A percentile compares a stretch with the other conserved stretches of the same genome.
phyloP scores from a whole-genome alignment of 2,329 filamentous ascomycete species.

The Claviceps sp. region DNA sequence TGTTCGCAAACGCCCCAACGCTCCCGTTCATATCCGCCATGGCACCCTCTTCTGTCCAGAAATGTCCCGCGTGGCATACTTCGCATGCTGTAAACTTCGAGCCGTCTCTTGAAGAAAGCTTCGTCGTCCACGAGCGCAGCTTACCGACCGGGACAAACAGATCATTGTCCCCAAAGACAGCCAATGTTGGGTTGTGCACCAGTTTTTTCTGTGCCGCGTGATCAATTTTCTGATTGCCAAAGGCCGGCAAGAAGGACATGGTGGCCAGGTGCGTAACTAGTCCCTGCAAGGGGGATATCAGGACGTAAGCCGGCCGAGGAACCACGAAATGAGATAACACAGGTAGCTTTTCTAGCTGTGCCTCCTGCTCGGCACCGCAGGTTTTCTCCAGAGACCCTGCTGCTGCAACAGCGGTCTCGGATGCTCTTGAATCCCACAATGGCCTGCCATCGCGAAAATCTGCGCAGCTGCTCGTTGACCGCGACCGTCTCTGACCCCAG shows the following conservation, averaged over 20 bases:
- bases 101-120: constrained; percentile 28
- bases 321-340: constrained; percentile 20
- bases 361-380: not conserved
- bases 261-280: constrained; percentile 48
- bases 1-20: constrained; percentile 15
- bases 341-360: constrained; percentile 15
- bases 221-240: constrained; percentile 11
- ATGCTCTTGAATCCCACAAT: not conserved
- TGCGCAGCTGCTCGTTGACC: not conserved
- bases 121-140: constrained; percentile 51
- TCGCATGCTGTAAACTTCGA: constrained; percentile 36
- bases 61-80: constrained; percentile 43
- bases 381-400: not conserved
- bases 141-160: constrained; percentile 54
- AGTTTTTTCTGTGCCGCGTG: constrained; percentile 39
- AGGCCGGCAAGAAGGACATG: constrained; percentile 35
- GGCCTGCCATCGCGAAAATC: no score
- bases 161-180: constrained; percentile 64
- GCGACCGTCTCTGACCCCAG: not conserved
- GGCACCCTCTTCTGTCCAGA: constrained; percentile 45
- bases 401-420: not conserved
- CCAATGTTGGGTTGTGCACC: constrained; percentile 46
- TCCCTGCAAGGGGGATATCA: constrained; percentile 55
- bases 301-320: constrained; percentile 40
- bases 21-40: constrained; percentile 17